Percentiles rank a stretch among this genome's conserved stretches.
Evolutionary conservation across 768 basidiomycete species (phyloP).

Genomic region (Trametes villosa): DNA sequence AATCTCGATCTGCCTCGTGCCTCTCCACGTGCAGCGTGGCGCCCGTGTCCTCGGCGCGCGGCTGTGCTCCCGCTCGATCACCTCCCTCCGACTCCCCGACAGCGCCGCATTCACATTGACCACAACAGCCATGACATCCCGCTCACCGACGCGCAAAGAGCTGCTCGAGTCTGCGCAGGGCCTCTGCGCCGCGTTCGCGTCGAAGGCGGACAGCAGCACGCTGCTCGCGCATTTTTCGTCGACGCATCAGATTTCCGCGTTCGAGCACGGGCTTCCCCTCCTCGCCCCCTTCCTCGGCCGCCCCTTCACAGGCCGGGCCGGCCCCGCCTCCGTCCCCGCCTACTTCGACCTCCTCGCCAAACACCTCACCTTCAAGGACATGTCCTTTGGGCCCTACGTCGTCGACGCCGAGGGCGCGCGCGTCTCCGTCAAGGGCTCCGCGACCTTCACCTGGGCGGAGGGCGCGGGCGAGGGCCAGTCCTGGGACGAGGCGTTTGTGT

Average conservation of each 20-base stretch:
- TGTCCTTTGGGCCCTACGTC: conserved; percentile 58
- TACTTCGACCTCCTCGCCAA: conserved; percentile 56
- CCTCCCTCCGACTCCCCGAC: background rate
- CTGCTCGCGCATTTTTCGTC: conserved; percentile 57
- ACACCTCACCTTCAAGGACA: conserved; percentile 52
- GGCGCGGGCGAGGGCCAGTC: conserved; percentile 47
- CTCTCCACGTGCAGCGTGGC: conserved; percentile 2
- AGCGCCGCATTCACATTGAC: background rate
- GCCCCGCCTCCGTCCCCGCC: conserved; percentile 38
- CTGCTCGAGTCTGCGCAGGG: conserved; percentile 49
- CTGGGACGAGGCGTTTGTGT: conserved; percentile 67
- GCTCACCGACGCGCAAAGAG: conserved; percentile 30
- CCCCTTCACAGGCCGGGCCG: conserved; percentile 48
- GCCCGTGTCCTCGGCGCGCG: background rate
- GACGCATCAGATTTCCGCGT: conserved; percentile 45
- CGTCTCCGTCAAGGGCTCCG: conserved; percentile 59
- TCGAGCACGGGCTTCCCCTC: conserved; percentile 57
- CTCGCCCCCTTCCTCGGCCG: conserved; percentile 67
- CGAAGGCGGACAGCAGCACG: conserved; percentile 43
- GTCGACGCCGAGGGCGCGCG: conserved; percentile 54
- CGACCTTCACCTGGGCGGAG: conserved; percentile 57
- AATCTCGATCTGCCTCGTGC: conserved; percentile 23
- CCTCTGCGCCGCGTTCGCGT: conserved; percentile 59
- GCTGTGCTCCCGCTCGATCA: conserved; percentile 12
- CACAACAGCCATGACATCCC: background rate